Base-by-base conservation (phyloP, 768 basidiomycete genomes). In the Tricholoma sp. region DNA sequence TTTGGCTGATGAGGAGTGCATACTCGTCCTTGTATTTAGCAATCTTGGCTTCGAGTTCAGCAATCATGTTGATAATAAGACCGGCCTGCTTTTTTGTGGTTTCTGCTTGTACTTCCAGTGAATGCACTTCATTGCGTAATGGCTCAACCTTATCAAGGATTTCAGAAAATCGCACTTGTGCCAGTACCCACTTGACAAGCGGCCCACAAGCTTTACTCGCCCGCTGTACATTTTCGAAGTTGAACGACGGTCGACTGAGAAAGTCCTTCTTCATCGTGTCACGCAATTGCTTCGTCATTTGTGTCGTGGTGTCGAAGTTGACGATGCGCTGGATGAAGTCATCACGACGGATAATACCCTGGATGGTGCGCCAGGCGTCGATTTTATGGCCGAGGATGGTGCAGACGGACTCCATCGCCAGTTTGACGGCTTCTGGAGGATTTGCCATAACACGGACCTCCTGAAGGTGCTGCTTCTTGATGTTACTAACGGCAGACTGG, bases 361-460 rank as follows among this genome's bases (percentile, higher is more conserved):
- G 95, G 7, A 99, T 94, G 1, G 94, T 84, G 59, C 92, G 86
- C 97, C 97, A 99, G 67, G 86, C 86, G 65, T 99, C 97, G 65
- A 98, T 91, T 72, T 94, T 93, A 75, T 98, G 92, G 6, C 97
- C 97, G 18, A 99, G 85, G 47, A 97, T 80, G 12, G 91, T 94
- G 70, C 97, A 98, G 39, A 97, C 96, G 1, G 95, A 97, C 67
- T 98, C 97, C 94, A 98, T 98, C 13, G 97, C 93, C 45, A 96
- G 73, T 70, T 98, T 98, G 62, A 98, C 95, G 4, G 92, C 89
- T 69, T 98, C 97, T 0, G 97, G 97, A 47, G 97, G 97, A 66
- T 98, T 98, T 44, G 94, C 91, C 95, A 99, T 98, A 9, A 92
- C 83, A 64, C 97, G 84, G 41, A 98, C 97, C 83, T 99, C 97